phyloP scores from a whole-genome alignment of 129 eudicot species.

The Lactuca sativa region DNA sequence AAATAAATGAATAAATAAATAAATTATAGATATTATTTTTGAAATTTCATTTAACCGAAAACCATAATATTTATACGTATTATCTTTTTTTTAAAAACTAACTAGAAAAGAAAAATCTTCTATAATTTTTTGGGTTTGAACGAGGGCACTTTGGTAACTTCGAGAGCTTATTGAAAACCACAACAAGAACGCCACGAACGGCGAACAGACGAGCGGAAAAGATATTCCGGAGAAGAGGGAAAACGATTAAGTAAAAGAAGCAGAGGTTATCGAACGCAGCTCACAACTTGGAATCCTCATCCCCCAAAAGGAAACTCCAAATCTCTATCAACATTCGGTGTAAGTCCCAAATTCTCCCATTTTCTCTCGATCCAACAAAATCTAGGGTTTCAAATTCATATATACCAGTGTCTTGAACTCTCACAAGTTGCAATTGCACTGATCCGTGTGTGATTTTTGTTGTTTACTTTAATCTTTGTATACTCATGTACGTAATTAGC shows the following conservation, averaged over 20 bases:
- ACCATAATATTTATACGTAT: too few species aligned
- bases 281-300: background rate
- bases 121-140: background rate
- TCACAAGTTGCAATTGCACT: background rate
- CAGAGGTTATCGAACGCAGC: background rate
- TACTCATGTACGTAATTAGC: background rate
- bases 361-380: conserved; percentile 12
- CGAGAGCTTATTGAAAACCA: conserved; percentile 8
- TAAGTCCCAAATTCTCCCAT: conserved; percentile 11
- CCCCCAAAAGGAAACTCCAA: conserved; percentile 2
- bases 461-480: background rate
- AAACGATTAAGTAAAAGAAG: background rate
- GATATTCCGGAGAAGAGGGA: conserved; percentile 14
- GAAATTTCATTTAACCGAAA: too few species aligned
- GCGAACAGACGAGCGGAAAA: conserved; percentile 2
- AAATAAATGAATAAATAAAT: too few species aligned
- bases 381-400: conserved; percentile 44
- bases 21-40: too few species aligned
- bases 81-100: too few species aligned
- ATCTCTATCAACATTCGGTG: conserved; percentile 2
- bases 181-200: conserved; percentile 24
- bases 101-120: too few species aligned
- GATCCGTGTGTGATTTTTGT: background rate
- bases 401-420: background rate
- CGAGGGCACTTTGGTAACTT: conserved; percentile 32